Conservation (phyloP, 1,139 yeast species). For the Hyphopichia buzzinii region DNA sequence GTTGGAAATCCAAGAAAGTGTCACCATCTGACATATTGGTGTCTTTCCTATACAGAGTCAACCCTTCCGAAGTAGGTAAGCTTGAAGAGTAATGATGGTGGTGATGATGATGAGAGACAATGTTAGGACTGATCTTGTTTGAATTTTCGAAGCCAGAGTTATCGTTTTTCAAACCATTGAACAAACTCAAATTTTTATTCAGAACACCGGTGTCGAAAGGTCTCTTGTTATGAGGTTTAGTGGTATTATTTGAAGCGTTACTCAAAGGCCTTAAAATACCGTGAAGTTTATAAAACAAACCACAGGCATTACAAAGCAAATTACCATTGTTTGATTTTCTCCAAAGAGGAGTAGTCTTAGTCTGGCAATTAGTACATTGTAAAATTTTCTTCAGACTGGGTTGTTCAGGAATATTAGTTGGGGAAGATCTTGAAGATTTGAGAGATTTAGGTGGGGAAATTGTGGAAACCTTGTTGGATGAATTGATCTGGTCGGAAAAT, state of each 20-base stretch:
- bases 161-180: conserved; percentile 17
- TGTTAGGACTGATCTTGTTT: conserved; percentile 7
- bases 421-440: conserved; percentile 4
- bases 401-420: conserved; percentile 1
- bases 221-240: conserved; percentile 1
- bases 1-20: conserved; percentile 11
- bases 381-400: conserved; percentile 21
- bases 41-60: neutral
- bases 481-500: conserved; percentile 7
- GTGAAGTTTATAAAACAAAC: conserved; percentile 45
- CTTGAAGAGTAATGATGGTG: conserved; percentile 1
- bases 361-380: conserved; percentile 46
- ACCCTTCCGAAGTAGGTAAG: neutral
- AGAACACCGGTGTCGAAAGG: conserved; percentile 19
- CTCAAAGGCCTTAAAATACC: conserved; percentile 45
- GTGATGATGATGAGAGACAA: conserved; percentile 9
- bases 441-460: conserved; percentile 18
- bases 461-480: conserved; percentile 1
- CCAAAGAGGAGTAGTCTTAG: conserved; percentile 49
- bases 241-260: conserved; percentile 11
- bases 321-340: conserved; percentile 45
- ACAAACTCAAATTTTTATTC: conserved; percentile 23
- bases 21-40: conserved; percentile 12
- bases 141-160: neutral
- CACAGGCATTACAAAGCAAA: conserved; percentile 48